These are phyloP conservation scores for Staphylotrichum longicolle DNA, from an alignment of 495 filamentous ascomycete genomes.

Conservation along the genomic window DNA sequence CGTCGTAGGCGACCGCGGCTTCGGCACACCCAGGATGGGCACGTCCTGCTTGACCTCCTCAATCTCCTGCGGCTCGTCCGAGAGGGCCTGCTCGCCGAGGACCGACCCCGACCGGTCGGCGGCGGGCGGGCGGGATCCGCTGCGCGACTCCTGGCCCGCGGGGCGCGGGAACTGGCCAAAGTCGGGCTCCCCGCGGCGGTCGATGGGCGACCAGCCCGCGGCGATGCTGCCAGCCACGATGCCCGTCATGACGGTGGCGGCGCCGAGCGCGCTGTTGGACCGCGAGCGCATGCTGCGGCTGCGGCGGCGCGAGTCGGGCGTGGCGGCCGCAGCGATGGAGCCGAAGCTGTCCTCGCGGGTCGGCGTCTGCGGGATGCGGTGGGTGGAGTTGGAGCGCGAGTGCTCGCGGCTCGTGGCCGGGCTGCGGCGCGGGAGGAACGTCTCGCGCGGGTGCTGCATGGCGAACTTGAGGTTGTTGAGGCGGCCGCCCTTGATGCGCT, in stretches of 20 bases:
- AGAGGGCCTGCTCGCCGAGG: constrained; percentile 27
- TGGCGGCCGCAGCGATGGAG: constrained; percentile 51
- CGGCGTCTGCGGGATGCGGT: constrained; percentile 61
- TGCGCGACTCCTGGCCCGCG: constrained; percentile 23
- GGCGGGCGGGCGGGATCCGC: constrained; percentile 16
- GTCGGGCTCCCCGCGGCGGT: constrained; percentile 40
- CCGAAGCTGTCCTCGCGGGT: constrained; percentile 53
- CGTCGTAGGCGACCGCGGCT: constrained; percentile 30
- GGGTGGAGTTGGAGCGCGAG: constrained; percentile 64
- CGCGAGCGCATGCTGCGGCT: constrained; percentile 70
- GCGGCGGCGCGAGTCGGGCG: constrained; percentile 71
- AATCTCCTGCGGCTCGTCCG: constrained; percentile 43
- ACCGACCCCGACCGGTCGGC: constrained; percentile 26
- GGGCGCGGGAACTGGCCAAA: constrained; percentile 29
- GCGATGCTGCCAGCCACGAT: constrained; percentile 83
- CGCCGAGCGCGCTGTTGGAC: constrained; percentile 82
- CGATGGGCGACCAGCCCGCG: constrained; percentile 83
- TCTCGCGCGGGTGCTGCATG: constrained; percentile 73
- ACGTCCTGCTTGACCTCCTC: constrained; percentile 35
- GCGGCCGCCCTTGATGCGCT: constrained; percentile 86
- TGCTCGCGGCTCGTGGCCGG: constrained; percentile 60
- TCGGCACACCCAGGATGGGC: constrained; percentile 42
- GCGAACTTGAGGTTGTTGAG: constrained; percentile 83
- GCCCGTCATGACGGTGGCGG: constrained; percentile 81
- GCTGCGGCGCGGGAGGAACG: constrained; percentile 67